Percentiles rank a stretch among this genome's conserved stretches.
Conservation (phyloP, 2,329 filamentous ascomycete genomes). For the Orbilia quercus region DNA sequence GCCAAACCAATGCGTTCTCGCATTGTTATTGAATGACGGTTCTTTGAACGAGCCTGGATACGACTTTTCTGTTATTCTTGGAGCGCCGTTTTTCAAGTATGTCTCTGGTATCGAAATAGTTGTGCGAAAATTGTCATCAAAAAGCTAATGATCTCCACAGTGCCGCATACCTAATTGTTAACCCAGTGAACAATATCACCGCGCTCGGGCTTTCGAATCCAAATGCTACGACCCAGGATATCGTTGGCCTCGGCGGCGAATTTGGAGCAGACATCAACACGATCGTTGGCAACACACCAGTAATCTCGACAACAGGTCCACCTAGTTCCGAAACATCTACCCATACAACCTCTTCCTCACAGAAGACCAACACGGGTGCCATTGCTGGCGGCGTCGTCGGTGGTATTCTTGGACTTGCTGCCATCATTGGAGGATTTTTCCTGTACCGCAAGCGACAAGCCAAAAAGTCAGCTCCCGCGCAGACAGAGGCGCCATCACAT, state of each 20-base stretch:
- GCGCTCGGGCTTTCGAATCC: slow-evolving; percentile 14
- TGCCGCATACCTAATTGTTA: slow-evolving; percentile 18
- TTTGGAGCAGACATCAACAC: slow-evolving; percentile 2
- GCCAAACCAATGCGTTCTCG: slow-evolving; percentile 5
- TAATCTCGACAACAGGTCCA: background rate
- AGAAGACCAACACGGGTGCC: slow-evolving; percentile 62
- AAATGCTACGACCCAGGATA: slow-evolving; percentile 17
- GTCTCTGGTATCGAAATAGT: background rate
- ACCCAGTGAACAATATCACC: slow-evolving; percentile 23
- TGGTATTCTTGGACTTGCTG: slow-evolving; percentile 64
- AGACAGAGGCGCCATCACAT: background rate
- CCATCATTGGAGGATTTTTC: slow-evolving; percentile 64
- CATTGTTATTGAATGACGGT: background rate
- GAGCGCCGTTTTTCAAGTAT: slow-evolving; percentile 26
- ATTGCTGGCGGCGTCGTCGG: slow-evolving; percentile 67
- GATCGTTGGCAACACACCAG: slow-evolving; percentile 10
- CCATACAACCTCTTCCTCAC: background rate
- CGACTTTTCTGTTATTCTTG: slow-evolving; percentile 25
- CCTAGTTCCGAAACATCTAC: background rate
- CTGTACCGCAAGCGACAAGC: slow-evolving; percentile 61
- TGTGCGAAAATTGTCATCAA: background rate
- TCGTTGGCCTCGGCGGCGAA: slow-evolving; percentile 15
- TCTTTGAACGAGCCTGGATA: background rate
- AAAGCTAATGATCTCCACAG: background rate
- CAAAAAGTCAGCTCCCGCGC: background rate